A percentile compares a stretch with the other conserved stretches of the same genome.
Conservation (phyloP, 2,329 filamentous ascomycete species). For the Claviceps purpurea region DNA sequence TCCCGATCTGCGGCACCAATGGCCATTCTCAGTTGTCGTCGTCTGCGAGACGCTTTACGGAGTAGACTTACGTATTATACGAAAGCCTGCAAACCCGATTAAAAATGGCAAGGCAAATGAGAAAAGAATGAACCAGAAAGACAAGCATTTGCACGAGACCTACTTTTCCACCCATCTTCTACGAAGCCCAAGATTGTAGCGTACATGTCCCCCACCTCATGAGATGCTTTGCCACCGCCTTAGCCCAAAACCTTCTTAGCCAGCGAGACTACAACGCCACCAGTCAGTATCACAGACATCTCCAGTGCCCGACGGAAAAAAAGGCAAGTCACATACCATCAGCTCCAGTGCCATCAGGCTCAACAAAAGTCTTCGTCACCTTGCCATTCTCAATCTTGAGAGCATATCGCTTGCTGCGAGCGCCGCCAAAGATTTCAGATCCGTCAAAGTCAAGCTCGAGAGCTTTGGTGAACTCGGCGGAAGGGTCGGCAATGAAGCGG, state of each 20-base stretch:
- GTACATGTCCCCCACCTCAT: background rate
- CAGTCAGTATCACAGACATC: conserved; percentile 1
- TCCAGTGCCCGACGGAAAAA: background rate
- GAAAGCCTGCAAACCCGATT: background rate
- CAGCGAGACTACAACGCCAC: conserved; percentile 28
- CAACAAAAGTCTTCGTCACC: conserved; percentile 67
- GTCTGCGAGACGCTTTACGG: background rate
- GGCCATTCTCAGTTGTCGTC: background rate
- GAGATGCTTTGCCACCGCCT: background rate
- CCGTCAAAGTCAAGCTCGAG: conserved; percentile 76
- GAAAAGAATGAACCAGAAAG: background rate
- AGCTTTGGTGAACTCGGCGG: conserved; percentile 66
- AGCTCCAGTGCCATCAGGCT: conserved; percentile 79
- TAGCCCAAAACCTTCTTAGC: conserved; percentile 35
- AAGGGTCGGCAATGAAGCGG: conserved; percentile 77
- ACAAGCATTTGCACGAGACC: background rate
- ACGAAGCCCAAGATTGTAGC: background rate
- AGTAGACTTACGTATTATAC: background rate
- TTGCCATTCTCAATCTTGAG: conserved; percentile 73
- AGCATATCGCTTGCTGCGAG: conserved; percentile 78
- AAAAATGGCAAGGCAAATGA: background rate
- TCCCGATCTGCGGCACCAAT: background rate
- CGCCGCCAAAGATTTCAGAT: conserved; percentile 64
- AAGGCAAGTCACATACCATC: conserved; percentile 38
- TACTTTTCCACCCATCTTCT: background rate